These are phyloP conservation scores for Coemansia sp. DNA, from an alignment of 192 early-diverging fungal genomes.

Conservation along the genomic window DNA sequence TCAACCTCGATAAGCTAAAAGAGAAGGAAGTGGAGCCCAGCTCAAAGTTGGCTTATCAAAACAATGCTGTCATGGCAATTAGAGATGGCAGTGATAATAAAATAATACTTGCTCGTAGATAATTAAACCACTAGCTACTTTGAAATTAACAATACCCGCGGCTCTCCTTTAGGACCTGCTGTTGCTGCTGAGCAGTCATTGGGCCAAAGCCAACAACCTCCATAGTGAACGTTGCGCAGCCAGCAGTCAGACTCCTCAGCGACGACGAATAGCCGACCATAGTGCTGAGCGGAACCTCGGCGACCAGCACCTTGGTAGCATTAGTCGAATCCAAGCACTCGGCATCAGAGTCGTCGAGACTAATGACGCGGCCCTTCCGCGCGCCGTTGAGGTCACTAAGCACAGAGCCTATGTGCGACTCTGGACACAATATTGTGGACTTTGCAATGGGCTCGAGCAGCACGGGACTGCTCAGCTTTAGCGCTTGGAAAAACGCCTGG, in stretches of 20 bases:
- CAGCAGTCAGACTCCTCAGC: slow-evolving; percentile 86
- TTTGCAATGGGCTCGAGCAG: slow-evolving; percentile 89
- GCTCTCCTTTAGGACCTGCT: slow-evolving; percentile 68
- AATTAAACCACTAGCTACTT: too few species aligned
- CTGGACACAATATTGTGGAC: slow-evolving; percentile 69
- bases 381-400: slow-evolving; percentile 81
- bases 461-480: slow-evolving; percentile 33
- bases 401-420: slow-evolving; percentile 73
- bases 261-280: slow-evolving; percentile 86
- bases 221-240: slow-evolving; percentile 86
- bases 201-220: slow-evolving; percentile 78
- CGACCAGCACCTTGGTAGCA: slow-evolving; percentile 31
- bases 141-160: slow-evolving; percentile 56
- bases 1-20: too few species aligned
- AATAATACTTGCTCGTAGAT: too few species aligned
- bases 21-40: too few species aligned
- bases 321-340: slow-evolving; percentile 10
- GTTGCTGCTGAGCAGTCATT: slow-evolving; percentile 74
- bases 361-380: slow-evolving; percentile 71
- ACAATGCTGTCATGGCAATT: background rate
- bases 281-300: slow-evolving; percentile 73
- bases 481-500: slow-evolving; percentile 64
- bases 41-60: too few species aligned
- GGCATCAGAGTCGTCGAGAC: slow-evolving; percentile 52
- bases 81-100: too few species aligned